Conservation (phyloP, 257 asterid genomes). For the Solanum tarapatanum region DNA sequence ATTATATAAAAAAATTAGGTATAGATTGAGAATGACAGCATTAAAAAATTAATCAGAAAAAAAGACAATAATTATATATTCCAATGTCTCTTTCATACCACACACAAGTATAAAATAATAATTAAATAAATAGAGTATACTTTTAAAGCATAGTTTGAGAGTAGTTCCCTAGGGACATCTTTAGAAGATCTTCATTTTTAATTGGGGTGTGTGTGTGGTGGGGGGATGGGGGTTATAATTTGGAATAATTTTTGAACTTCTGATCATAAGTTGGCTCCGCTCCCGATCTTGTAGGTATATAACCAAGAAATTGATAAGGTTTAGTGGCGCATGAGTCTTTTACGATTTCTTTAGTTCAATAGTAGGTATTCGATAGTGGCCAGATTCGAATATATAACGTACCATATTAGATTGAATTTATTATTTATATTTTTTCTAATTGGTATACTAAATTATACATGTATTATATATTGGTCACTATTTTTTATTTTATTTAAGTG, state of each 20-base stretch:
- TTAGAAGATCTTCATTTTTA: not conserved
- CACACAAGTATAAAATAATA: not conserved
- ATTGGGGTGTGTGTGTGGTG: not conserved
- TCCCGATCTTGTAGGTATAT: too few species aligned
- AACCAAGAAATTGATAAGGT: not conserved
- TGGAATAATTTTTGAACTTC: not conserved
- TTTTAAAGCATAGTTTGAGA: not conserved
- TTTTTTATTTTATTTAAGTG: not conserved
- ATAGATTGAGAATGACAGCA: not conserved
- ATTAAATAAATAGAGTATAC: not conserved
- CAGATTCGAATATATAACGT: too few species aligned
- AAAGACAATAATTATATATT: not conserved
- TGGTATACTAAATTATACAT: not conserved
- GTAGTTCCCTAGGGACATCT: not conserved
- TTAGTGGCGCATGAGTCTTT: too few species aligned
- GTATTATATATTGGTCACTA: not conserved
- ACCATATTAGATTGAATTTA: not conserved
- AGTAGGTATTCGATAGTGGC: fast-evolving
- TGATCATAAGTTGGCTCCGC: too few species aligned
- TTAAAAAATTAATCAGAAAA: not conserved
- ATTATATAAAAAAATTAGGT: not conserved
- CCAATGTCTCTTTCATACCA: not conserved
- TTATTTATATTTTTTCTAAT: too few species aligned
- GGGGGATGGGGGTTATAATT: not conserved
- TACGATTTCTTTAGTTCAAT: too few species aligned